These are phyloP conservation scores for Salix arbutifolia DNA, from an alignment of 345 rosid genomes.

Conservation along the genomic window DNA sequence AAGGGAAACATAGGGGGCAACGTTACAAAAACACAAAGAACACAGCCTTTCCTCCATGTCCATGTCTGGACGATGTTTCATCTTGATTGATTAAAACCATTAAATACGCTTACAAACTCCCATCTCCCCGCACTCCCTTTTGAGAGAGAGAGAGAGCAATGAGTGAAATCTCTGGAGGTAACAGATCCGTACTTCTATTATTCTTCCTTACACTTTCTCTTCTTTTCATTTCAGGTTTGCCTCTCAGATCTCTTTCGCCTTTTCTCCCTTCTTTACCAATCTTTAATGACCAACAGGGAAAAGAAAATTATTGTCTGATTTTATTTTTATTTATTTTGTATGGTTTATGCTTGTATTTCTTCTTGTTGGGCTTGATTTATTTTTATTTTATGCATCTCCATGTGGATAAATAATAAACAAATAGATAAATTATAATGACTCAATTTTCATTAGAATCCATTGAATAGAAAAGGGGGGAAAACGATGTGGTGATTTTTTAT, in stretches of 20 bases:
- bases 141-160: slow-evolving; percentile 19
- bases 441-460: not conserved
- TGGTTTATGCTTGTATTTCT: not conserved
- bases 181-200: slow-evolving; percentile 25
- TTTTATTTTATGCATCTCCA: not conserved
- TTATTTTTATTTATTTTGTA: too few species aligned
- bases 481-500: too few species aligned
- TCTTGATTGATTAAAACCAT: too few species aligned
- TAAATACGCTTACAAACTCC: too few species aligned
- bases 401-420: too few species aligned
- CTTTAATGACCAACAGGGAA: not conserved
- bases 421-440: not conserved
- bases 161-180: slow-evolving; percentile 29
- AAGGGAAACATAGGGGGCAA: slow-evolving; percentile 7
- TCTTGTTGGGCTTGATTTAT: not conserved
- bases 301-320: not conserved
- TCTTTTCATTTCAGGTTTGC: slow-evolving; percentile 55
- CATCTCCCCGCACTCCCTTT: not conserved
- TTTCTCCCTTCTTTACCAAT: not conserved
- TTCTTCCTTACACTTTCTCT: slow-evolving; percentile 42
- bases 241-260: slow-evolving; percentile 29
- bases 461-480: not conserved
- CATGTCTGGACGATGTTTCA: not conserved
- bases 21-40: not conserved
- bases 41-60: not conserved